Evolutionary conservation across 2,329 filamentous ascomycete genomes (phyloP), one percentile per base, ranked within the genome.

Genomic region (Exophiala phaeomuriformis): DNA sequence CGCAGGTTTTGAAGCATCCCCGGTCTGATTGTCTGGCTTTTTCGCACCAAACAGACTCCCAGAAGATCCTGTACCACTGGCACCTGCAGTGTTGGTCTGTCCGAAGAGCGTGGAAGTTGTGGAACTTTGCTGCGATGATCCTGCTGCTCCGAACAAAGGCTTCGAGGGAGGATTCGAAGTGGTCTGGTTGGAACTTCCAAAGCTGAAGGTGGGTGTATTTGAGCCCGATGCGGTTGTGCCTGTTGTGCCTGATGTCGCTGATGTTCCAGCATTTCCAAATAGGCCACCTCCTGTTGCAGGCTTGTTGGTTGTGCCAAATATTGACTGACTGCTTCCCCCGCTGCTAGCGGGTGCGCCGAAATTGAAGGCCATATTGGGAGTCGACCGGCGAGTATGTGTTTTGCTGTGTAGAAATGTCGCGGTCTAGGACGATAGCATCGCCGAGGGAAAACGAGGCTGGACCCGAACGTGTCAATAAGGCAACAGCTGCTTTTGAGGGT

Each of bases 351-450:
- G 47, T 28, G 47, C 32, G 7, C 51, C 46, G 33, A 60, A 60
- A 46, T 47, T 56, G 53, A 60, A 60, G 5, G 52, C 48, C 49
- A 47, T 55, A 19, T 31, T 44, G 32, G 35, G 2, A 61, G 19
- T 68, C 68, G 57, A 72, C 47, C 5, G 37, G 40, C 12, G 39
- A 36, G 32, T 32, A 45, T 35, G 28, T 45, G 29, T 42, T 29
- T 2, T 37, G 35, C n/a, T 8, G 19, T 19, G 19, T 19, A 10
- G 5, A 37, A 28, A 30, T 19, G 41, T 30, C 41, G 35, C 40
- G 47, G 41, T 52, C 49, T 44, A 47, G 51, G 46, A 37, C 29
- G 29, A 49, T 30, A n/a, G 51, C 55, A 57, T 57, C 30, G 48
- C 52, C 48, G 52, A 6, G 9, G 36, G 30, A 9, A 42, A 41